Percentiles rank a stretch among this genome's conserved stretches.
phyloP scores from a whole-genome alignment of 352 stramenopile species.

The Phytophthora multivora region DNA sequence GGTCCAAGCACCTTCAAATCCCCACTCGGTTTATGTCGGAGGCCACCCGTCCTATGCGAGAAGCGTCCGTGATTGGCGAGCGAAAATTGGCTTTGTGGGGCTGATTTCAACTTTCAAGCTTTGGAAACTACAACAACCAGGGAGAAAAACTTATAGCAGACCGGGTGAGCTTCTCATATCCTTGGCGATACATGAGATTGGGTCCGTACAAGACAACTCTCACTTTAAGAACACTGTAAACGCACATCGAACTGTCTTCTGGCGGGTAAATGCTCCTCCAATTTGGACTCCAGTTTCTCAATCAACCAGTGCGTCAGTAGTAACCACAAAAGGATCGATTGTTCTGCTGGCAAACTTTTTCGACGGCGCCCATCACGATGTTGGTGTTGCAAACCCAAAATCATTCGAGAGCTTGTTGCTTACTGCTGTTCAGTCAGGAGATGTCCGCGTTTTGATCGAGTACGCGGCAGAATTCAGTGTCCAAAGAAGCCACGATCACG shows the following conservation, averaged over 20 bases:
- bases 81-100: slow-evolving; percentile 56
- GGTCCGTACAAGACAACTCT: slow-evolving; percentile 40
- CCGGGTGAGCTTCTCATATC: slow-evolving; percentile 15
- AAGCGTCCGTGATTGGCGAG: slow-evolving; percentile 55
- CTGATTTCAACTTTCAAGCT: slow-evolving; percentile 41
- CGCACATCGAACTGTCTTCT: slow-evolving; percentile 62
- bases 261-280: slow-evolving; percentile 49
- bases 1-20: slow-evolving; percentile 28
- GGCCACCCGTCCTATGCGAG: slow-evolving; percentile 54
- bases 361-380: slow-evolving; percentile 58
- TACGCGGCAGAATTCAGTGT: slow-evolving; percentile 43
- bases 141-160: neutral
- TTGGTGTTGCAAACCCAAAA: slow-evolving; percentile 37
- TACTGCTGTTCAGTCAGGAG: slow-evolving; percentile 50
- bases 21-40: slow-evolving; percentile 57
- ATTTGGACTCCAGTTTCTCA: slow-evolving; percentile 21
- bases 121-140: slow-evolving; percentile 14
- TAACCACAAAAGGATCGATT: slow-evolving; percentile 17
- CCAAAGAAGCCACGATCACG: slow-evolving; percentile 42
- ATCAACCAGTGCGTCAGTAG: neutral
- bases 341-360: slow-evolving; percentile 64
- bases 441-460: slow-evolving; percentile 54
- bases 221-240: slow-evolving; percentile 38
- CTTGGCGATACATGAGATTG: slow-evolving; percentile 33
- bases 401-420: slow-evolving; percentile 70